Evolutionary conservation across 2,329 filamentous ascomycete species (phyloP).

Genomic region (Diaporthe caulivora): DNA sequence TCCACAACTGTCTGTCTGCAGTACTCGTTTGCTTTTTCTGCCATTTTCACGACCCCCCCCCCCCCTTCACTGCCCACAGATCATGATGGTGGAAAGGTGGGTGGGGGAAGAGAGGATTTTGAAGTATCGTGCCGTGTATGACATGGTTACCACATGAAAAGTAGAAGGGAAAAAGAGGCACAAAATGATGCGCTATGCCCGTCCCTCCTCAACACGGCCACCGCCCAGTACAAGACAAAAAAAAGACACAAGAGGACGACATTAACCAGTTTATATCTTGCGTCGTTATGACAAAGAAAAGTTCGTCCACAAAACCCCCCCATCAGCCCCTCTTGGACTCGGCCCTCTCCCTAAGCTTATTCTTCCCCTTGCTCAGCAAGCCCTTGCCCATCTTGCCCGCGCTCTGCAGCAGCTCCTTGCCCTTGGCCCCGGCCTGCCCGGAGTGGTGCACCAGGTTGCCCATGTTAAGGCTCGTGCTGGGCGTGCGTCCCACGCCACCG

Average conservation of each 20-base stretch:
- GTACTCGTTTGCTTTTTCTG: too few species aligned
- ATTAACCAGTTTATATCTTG: not conserved
- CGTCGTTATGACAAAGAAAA: not conserved
- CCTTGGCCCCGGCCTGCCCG: constrained; percentile 80
- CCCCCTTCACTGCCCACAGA: not conserved
- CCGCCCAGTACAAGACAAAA: not conserved
- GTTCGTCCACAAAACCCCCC: not conserved
- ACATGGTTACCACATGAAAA: not conserved
- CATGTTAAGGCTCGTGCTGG: constrained; percentile 48
- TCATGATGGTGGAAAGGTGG: not conserved
- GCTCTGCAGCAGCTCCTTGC: constrained; percentile 89
- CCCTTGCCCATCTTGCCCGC: constrained; percentile 93
- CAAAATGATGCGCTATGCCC: constrained; percentile 21
- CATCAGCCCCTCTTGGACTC: constrained; percentile 25
- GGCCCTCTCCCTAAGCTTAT: constrained; percentile 74
- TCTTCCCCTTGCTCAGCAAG: constrained; percentile 90
- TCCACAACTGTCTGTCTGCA: too few species aligned
- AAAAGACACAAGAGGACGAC: not conserved
- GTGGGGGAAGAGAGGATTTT: not conserved
- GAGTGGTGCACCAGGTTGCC: constrained; percentile 65
- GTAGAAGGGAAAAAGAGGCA: not conserved
- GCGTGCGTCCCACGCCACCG: not conserved
- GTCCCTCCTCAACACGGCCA: constrained; percentile 1
- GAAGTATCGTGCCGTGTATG: not conserved
- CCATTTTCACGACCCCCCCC: too few species aligned